A percentile compares a stretch with the other conserved stretches of the same genome.
These are phyloP conservation scores for Suillus lakei DNA, from an alignment of 768 basidiomycete species.

Conservation along the genomic window DNA sequence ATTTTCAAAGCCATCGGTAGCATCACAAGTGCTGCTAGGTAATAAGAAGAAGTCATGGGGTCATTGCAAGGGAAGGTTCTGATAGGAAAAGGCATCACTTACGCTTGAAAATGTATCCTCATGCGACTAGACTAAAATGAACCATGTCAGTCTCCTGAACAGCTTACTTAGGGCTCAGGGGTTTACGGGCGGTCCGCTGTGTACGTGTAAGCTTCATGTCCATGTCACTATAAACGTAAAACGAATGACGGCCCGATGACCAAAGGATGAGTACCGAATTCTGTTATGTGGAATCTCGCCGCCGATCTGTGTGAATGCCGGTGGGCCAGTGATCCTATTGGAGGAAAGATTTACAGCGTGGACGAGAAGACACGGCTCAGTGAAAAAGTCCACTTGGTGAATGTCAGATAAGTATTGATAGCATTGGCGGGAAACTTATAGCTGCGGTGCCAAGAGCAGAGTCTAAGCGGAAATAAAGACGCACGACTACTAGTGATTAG, in stretches of 20 bases:
- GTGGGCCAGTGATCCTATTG: background rate
- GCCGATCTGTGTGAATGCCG: background rate
- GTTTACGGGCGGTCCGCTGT: background rate
- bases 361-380: background rate
- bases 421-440: background rate
- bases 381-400: background rate
- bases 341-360: background rate
- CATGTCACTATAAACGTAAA: background rate
- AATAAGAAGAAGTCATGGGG: background rate
- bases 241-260: background rate
- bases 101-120: background rate
- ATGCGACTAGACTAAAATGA: background rate
- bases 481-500: background rate
- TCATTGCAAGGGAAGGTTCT: background rate
- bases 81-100: slow-evolving; percentile 1
- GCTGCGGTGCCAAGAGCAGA: background rate
- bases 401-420: background rate
- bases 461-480: background rate
- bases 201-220: background rate
- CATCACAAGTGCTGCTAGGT: background rate
- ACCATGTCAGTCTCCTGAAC: background rate
- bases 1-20: too few relatives aligned
- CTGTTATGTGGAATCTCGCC: background rate
- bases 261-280: background rate
- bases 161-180: background rate